Base-by-base conservation (phyloP, 352 stramenopile genomes). In the Pythium volutum region DNA sequence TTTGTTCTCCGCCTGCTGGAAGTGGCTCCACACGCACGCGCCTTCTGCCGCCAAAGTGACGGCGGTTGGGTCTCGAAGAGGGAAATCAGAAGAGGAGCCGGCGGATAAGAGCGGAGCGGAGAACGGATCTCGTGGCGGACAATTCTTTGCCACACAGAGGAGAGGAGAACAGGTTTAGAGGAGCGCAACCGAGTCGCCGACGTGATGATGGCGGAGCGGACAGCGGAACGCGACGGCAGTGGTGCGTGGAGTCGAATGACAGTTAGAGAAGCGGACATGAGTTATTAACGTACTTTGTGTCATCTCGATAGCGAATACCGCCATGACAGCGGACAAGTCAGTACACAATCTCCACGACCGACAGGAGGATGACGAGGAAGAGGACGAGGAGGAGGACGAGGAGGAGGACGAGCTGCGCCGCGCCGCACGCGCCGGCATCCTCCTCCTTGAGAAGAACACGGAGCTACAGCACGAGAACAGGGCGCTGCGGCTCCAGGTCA, bases 371-470 rank as follows among this genome's bases (percentile, higher is more conserved):
- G 29, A 23, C 7, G 33, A 45, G 9, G 29, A 12, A 18, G 25
- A 59, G 22, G 38, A 59, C 18, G 23, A 41, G 23, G 23, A 59
- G 15, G 52, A 41, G 14, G 38, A 54, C 7, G 77, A 87, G 47
- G 80, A 87, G 38, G 74, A 85, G n/a, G 77, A 89, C 33, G 74
- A 78, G 46, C 72, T 91, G 18, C 78, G 69, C 45, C 81, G 81
- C 36, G 80, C 84, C 31, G 84, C 81, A 12, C 81, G 84, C 36
- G 79, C 79, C 16, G 84, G 84, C 1, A 88, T 93, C 36, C 65
- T 84, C 50, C 61, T 93, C 34, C 61, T 93, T 47, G 84, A 93
- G 68, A 74, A 81, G 55, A 93, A 91, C 42, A 71, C 81, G 31
- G 81, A 87, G 50, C 66, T 93, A 8, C 69, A 84, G 33, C 74